Evolutionary conservation across 1,139 yeast species (phyloP), one percentile per base, ranked within the genome.

Genomic region (Zhuliangozyma parablackwelliae): DNA sequence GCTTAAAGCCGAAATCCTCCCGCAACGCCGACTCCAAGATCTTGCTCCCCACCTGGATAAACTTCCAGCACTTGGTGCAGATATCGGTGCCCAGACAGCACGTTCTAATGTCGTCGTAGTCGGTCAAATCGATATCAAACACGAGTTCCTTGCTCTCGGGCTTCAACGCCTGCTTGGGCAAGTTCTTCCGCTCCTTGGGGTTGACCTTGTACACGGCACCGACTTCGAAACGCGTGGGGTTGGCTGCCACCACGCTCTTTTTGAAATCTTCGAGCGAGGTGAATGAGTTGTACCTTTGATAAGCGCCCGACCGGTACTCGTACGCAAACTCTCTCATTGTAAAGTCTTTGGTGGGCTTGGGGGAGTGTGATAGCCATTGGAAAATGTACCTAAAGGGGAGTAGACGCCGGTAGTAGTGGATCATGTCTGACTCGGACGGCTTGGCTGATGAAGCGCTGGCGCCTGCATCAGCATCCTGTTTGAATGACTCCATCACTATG

Each of bases 71-170:
- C 57, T 84, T 87, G 25, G 63, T 65, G 59, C 99, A 92, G 41
- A 92, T 90, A 32, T 73, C 75, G 1, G 96, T 89, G 33, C 86
- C 92, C 10, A 78, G 68, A 57, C 99, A 92, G 60, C 99, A 92
- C 0, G 97, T 92, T 63, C 99, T 79, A 46, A 88, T 78, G 25
- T 81, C 87, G 59, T 92, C 97, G 58, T 92, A 92, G 67, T 94
- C 98, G 11, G 97, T 94, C 69, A 92, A 78, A 80, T 92, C 99
- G 49, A 92, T 92, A 79, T 92, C 99, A 49, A 92, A 85, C 7
- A 90, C 96, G 45, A 92, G 69, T 57, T 92, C 99, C 56, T 92
- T 92, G 47, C 80, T 71, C 26, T 84, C 53, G 0, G 98, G 94
- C 50, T 80, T 81, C 78, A 89, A 77, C 21, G 89, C 85, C 32